A percentile compares a stretch with the other conserved stretches of the same genome.
These are phyloP conservation scores for Misopates orontium DNA, from an alignment of 257 asterid species.

Conservation along the genomic window DNA sequence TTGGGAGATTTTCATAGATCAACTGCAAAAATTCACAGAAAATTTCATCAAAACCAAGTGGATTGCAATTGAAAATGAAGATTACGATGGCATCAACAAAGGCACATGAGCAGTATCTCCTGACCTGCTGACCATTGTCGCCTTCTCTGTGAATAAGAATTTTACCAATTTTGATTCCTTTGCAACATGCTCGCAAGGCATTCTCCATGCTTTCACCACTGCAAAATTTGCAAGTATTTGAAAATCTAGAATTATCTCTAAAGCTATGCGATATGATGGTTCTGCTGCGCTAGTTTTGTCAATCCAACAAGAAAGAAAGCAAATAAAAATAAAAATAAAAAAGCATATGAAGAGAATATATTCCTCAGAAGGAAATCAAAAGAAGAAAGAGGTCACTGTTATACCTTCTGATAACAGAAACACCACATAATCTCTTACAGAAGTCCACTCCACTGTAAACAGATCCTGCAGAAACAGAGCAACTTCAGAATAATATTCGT, in stretches of 20 bases:
- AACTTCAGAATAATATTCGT: too few species aligned
- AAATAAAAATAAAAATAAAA: background rate
- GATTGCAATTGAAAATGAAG: background rate
- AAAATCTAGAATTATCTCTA: constrained; percentile 12
- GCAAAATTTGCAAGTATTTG: constrained; percentile 22
- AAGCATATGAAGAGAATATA: too few species aligned
- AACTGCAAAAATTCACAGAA: constrained; percentile 49
- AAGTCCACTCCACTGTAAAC: constrained; percentile 97
- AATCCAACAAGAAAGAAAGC: background rate
- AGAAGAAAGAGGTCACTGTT: background rate
- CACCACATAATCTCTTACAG: constrained; percentile 96
- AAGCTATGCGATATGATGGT: background rate
- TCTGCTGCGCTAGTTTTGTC: background rate
- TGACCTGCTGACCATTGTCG: constrained; percentile 91
- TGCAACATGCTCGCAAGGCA: constrained; percentile 99
- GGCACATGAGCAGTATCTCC: constrained; percentile 19
- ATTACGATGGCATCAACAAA: background rate
- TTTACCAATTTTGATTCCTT: constrained; percentile 96
- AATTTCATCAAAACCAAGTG: constrained; percentile 3
- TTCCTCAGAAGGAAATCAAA: background rate
- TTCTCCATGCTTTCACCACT: constrained; percentile 98
- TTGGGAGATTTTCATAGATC: constrained; percentile 89
- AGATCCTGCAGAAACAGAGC: constrained; percentile 58
- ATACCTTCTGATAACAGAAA: constrained; percentile 93
- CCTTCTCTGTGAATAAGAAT: constrained; percentile 97